Evolutionary conservation across 768 basidiomycete species (phyloP).

Genomic region (Candolleomyces efflorescens): DNA sequence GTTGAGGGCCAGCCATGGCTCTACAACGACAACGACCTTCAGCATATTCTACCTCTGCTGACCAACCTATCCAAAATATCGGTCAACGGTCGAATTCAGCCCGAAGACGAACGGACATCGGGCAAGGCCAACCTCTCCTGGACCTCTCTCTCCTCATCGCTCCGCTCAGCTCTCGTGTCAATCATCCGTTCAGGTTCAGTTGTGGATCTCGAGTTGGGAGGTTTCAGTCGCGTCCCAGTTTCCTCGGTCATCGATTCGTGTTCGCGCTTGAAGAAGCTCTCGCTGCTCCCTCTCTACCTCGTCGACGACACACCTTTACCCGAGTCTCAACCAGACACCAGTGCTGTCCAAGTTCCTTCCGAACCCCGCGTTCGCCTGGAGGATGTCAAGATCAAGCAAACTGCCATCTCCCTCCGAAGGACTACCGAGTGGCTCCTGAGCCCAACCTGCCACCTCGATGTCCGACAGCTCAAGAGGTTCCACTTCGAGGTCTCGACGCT

Average conservation of each 20-base stretch:
- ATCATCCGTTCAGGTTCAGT: slow-evolving; percentile 9
- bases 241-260: slow-evolving; percentile 10
- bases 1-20: slow-evolving; percentile 9
- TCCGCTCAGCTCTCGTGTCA: slow-evolving; percentile 6
- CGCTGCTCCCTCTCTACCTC: slow-evolving; percentile 9
- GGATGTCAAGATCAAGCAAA: slow-evolving; percentile 11
- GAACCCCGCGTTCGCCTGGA: not conserved
- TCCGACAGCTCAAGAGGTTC: slow-evolving; percentile 1
- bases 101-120: slow-evolving; percentile 2
- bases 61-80: slow-evolving; percentile 3
- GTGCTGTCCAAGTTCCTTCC: not conserved
- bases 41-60: slow-evolving; percentile 8
- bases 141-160: slow-evolving; percentile 7
- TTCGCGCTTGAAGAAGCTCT: slow-evolving; percentile 10
- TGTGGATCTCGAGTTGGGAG: slow-evolving; percentile 9
- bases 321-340: not conserved
- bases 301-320: slow-evolving; percentile 3
- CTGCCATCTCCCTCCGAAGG: slow-evolving; percentile 5
- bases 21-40: slow-evolving; percentile 9
- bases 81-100: slow-evolving; percentile 6
- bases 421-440: slow-evolving; percentile 11
- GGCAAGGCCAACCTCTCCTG: slow-evolving; percentile 12
- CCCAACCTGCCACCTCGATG: slow-evolving; percentile 3
- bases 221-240: slow-evolving; percentile 9
- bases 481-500: slow-evolving; percentile 5